Evolutionary conservation across 352 stramenopile genomes (phyloP).

Genomic region (Aphanomyces euteiches): DNA sequence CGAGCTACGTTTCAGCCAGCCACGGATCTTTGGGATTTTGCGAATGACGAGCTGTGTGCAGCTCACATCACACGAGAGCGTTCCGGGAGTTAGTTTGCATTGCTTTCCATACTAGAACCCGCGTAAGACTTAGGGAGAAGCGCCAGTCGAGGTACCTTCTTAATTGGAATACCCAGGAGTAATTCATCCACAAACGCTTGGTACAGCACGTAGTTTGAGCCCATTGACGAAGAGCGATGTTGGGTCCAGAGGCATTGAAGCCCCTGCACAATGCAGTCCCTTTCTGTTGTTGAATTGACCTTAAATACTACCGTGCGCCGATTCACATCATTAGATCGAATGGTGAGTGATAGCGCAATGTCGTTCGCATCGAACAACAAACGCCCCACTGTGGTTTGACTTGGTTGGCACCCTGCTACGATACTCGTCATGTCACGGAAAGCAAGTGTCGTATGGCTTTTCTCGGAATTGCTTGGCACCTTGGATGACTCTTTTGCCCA

Average conservation of each 20-base stretch:
- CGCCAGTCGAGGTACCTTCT: conserved; percentile 8
- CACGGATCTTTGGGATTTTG: neutral
- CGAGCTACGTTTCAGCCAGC: conserved; percentile 16
- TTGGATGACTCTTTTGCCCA: conserved; percentile 10
- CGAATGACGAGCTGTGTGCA: conserved; percentile 7
- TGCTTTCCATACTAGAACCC: conserved; percentile 17
- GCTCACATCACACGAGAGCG: conserved; percentile 7
- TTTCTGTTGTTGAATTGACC: neutral
- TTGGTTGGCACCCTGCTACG: neutral
- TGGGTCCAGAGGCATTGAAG: neutral
- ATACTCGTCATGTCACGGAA: conserved; percentile 3
- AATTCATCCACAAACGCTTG: conserved; percentile 18
- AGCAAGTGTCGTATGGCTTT: neutral
- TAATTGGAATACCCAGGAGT: conserved; percentile 9
- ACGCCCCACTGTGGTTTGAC: neutral
- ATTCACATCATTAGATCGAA: neutral
- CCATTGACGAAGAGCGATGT: neutral
- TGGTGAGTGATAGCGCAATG: neutral
- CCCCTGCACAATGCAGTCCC: neutral
- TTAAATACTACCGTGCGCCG: conserved; percentile 8
- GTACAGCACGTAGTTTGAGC: neutral
- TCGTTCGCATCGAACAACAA: conserved; percentile 11
- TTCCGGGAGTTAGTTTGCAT: neutral
- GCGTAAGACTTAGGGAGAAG: neutral
- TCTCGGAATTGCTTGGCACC: neutral